Evolutionary conservation across 257 asterid species (phyloP).

Genomic region (Jacaranda mimosifolia): DNA sequence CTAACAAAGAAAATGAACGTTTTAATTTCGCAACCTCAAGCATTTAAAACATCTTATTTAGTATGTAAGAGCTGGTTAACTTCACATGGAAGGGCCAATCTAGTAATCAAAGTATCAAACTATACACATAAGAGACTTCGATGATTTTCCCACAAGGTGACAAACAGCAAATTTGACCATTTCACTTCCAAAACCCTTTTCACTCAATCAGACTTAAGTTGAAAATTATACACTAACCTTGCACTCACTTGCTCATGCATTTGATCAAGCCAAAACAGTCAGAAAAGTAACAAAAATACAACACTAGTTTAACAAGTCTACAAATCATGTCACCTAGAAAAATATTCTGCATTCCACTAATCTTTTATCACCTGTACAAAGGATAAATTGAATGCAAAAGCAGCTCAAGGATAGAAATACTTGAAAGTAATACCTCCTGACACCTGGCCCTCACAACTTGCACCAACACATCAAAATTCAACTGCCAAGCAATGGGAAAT

Average conservation of each 20-base stretch:
- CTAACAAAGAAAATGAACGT: background rate
- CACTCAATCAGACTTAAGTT: background rate
- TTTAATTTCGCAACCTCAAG: background rate
- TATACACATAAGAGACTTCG: background rate
- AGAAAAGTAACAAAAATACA: background rate
- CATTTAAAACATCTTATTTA: background rate
- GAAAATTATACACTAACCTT: background rate
- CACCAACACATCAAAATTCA: conserved; percentile 53
- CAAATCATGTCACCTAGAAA: background rate
- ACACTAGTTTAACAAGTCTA: background rate
- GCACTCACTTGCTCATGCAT: background rate
- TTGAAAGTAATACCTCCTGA: conserved; percentile 13
- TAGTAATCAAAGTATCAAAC: background rate
- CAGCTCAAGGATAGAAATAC: background rate
- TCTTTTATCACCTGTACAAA: background rate
- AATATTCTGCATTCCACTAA: background rate
- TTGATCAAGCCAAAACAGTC: background rate
- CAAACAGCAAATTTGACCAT: too few relatives aligned
- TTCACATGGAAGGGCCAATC: background rate
- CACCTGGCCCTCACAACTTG: background rate
- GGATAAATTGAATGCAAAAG: background rate
- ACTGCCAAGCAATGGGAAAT: conserved; percentile 86
- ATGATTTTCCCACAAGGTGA: background rate
- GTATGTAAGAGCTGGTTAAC: background rate
- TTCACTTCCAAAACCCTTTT: conserved; percentile 1